Evolutionary conservation across 148 eudicot genomes (phyloP).

Genomic region (Heliamphora exappendiculata): DNA sequence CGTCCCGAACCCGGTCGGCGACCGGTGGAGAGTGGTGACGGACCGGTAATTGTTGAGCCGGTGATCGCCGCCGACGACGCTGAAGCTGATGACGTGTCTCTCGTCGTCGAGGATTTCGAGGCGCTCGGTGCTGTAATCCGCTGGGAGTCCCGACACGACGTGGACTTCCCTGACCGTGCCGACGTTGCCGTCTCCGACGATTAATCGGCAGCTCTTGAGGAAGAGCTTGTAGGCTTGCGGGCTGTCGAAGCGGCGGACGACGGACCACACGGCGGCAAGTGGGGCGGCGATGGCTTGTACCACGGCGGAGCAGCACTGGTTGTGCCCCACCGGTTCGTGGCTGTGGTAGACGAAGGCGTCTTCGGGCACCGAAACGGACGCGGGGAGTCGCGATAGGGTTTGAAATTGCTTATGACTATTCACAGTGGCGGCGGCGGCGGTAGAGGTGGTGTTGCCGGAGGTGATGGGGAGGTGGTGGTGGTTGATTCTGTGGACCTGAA

Average conservation of each 20-base stretch:
- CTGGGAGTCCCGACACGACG: slow-evolving; percentile 30
- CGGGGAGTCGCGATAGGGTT: slow-evolving; percentile 16
- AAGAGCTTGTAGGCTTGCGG: slow-evolving; percentile 42
- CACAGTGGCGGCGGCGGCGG: background rate
- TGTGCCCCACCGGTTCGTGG: slow-evolving; percentile 33
- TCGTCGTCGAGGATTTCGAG: slow-evolving; percentile 35
- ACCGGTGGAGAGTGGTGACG: slow-evolving; percentile 21
- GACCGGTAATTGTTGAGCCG: slow-evolving; percentile 25
- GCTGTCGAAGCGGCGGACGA: slow-evolving; percentile 41
- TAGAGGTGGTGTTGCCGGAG: slow-evolving; percentile 10
- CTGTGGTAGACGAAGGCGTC: slow-evolving; percentile 36
- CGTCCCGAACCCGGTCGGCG: slow-evolving; percentile 12
- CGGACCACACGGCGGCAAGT: slow-evolving; percentile 28
- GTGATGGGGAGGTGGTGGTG: slow-evolving; percentile 1
- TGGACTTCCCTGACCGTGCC: slow-evolving; percentile 26
- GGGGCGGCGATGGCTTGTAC: slow-evolving; percentile 39
- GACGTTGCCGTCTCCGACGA: slow-evolving; percentile 25
- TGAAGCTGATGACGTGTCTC: slow-evolving; percentile 27
- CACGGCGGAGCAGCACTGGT: slow-evolving; percentile 58
- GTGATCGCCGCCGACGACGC: slow-evolving; percentile 29
- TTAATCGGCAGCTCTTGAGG: slow-evolving; percentile 35
- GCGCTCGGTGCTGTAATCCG: slow-evolving; percentile 25
- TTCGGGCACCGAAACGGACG: slow-evolving; percentile 21
- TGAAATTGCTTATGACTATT: slow-evolving; percentile 6
- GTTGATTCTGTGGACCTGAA: slow-evolving; percentile 29